Base-by-base conservation (phyloP, 1,139 yeast species). In the Kluyveromyces marxianus region DNA sequence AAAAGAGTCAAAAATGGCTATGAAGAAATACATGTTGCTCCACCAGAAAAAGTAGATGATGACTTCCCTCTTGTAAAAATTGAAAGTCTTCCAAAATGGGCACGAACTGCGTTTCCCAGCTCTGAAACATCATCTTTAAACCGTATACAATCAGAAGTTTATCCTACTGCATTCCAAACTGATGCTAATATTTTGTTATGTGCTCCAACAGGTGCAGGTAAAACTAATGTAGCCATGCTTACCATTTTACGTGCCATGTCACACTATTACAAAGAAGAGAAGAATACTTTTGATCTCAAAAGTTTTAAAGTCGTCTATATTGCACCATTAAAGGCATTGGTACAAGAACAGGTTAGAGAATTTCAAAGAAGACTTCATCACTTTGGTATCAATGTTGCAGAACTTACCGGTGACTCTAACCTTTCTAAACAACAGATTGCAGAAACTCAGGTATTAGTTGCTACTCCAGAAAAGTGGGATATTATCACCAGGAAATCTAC, bases 181-280 rank as follows among this genome's bases (percentile, higher is more conserved):
- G 94, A 86, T 57, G 76, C 76, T 21, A 92, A 90, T 55, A 62
- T 92, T 42, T 69, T 92, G 25, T 70, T 92, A 54, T 90, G 97
- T 74, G 97, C 98, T 0, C 98, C 98, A 3, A 92, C 98, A 0
- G 98, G 98, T 67, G 97, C 97, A 3, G 98, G 98, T 69, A 92
- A 92, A 63, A 92, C 98, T 10, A 92, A 92, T 63, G 95, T 90
- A 32, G 98, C 98, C 0, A 75, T 92, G 79, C 68, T 92, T 47
- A 71, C 96, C 0, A 75, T 87, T 4, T 68, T 90, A 25, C 72
- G 83, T 45, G 70, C 86, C 0, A 65, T 89, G 28, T 70, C 77
- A 0, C 76, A 83, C 44, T 76, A 68, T 59, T 70, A 83, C 54
- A 66, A 72, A 44, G 60, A 64, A 8, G 63, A 63, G 0, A 68